Base-by-base conservation (phyloP, 2,329 filamentous ascomycete species). In the Amauroascus verrucosus region DNA sequence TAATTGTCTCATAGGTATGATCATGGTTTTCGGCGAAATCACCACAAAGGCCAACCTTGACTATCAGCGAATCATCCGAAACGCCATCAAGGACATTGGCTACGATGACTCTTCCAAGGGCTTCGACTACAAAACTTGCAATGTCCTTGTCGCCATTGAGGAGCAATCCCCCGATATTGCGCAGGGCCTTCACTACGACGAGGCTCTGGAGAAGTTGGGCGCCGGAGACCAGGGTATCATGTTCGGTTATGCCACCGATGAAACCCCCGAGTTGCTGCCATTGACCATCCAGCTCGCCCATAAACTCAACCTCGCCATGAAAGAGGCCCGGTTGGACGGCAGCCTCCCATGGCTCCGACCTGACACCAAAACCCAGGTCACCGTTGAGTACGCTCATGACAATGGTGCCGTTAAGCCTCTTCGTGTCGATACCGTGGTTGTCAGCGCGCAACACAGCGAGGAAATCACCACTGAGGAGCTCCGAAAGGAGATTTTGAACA, bases 151-250 rank as follows among this genome's bases (percentile, higher is more conserved):
- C 66, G 93, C 91, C 76, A 96, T 98, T 74, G 93, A 98, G 84
- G 83, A 98, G 78, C 93, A 98, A 78, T 97, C 91, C 57, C 87
- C 91, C 67, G 93, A 98, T 75, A 98, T 98, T 69, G 93, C 93
- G 64, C 93, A 97, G 78, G 93, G 93, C 81, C 88, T 98, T 54
- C 88, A 97, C 81, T 95, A 95, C 74, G 93, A 98, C 62, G 82
- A 96, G 79, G 89, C 88, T 63, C 85, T 98, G 48, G 93, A 98
- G 83, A 85, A 95, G 77, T 85, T 98, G 61, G 93, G 93, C 75
- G 93, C 93, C 59, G 93, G 93, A 85, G 93, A 98, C 77, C 93
- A 98, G 81, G 93, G 93, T 80, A 96, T 98, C 81, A 98, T 98
- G 93, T 98, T 98, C 76, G 93, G 93, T 67, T 98, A 98, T 81